Conservation (phyloP, 345 rosid genomes). For the Angophora floribunda region DNA sequence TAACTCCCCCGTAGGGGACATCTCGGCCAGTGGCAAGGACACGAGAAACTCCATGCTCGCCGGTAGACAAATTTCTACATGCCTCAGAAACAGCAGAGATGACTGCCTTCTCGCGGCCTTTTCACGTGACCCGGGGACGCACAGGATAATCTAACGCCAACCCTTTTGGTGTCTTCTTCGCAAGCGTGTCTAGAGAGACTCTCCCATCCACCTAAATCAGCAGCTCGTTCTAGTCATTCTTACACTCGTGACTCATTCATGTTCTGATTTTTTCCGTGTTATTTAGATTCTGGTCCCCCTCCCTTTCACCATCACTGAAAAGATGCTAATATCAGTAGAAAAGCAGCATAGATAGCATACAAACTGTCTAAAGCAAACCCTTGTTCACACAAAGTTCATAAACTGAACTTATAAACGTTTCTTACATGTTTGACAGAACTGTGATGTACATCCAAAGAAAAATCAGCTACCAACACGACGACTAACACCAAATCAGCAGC, state of each 20-base stretch:
- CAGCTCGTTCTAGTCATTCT: background rate
- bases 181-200: background rate
- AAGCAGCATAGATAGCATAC: background rate
- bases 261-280: background rate
- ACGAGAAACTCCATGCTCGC: background rate
- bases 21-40: background rate
- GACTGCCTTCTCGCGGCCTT: background rate
- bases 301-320: background rate
- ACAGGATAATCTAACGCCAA: background rate
- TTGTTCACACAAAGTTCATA: background rate
- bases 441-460: background rate
- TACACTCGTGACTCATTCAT: background rate
- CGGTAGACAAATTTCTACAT: background rate
- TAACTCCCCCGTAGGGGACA: background rate
- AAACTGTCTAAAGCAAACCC: background rate
- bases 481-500: background rate
- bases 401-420: background rate
- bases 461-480: background rate
- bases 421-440: background rate
- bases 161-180: background rate
- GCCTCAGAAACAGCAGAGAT: background rate
- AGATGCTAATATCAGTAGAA: background rate
- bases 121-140: background rate
- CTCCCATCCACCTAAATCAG: background rate
- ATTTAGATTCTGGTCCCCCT: background rate